These are phyloP conservation scores for Colletotrichum aenigma DNA, from an alignment of 2,329 filamentous ascomycete genomes.

Conservation along the genomic window DNA sequence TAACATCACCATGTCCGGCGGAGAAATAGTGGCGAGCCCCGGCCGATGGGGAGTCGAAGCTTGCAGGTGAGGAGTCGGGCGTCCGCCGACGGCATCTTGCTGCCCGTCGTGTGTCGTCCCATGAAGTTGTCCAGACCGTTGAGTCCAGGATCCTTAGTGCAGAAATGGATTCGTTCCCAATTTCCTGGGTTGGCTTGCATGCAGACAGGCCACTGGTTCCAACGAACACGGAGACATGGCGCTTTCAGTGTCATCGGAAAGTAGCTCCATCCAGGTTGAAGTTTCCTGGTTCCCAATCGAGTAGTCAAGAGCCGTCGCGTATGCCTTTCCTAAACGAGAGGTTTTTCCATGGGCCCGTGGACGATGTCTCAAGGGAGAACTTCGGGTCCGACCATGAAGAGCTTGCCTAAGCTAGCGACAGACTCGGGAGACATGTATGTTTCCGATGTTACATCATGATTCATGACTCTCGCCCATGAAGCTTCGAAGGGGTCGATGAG, in stretches of 20 bases:
- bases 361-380: neutral
- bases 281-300: neutral
- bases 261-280: neutral
- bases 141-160: neutral
- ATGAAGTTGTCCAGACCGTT: neutral
- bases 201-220: neutral
- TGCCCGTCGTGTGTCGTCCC: neutral
- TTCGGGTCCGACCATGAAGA: neutral
- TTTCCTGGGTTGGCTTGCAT: neutral
- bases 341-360: neutral
- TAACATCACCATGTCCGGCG: neutral
- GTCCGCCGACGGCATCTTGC: neutral
- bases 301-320: neutral
- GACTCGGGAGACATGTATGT: neutral
- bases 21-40: neutral
- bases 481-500: neutral
- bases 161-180: neutral
- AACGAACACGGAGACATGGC: neutral
- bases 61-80: neutral
- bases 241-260: neutral
- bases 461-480: neutral
- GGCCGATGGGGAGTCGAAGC: too few relatives aligned
- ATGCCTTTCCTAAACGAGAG: neutral
- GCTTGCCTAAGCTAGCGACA: neutral
- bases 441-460: neutral